A percentile compares a stretch with the other conserved stretches of the same genome.
Evolutionary conservation across 2,329 filamentous ascomycete genomes (phyloP).

Genomic region (Pseudopithomyces chartarum): DNA sequence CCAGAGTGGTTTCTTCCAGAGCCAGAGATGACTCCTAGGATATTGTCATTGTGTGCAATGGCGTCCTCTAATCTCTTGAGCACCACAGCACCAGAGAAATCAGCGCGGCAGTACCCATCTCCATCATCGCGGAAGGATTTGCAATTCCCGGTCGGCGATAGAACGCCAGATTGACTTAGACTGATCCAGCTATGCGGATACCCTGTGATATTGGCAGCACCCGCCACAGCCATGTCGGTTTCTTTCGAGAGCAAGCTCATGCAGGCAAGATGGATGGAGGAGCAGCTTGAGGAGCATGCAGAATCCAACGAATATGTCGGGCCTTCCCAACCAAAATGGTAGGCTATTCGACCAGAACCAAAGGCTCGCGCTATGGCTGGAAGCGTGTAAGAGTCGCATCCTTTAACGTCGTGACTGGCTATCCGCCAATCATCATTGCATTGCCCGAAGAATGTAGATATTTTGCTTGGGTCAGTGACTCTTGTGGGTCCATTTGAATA

Average conservation of each 20-base stretch:
- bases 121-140: slow-evolving; percentile 33
- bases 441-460: slow-evolving; percentile 37
- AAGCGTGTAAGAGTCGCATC: slow-evolving; percentile 51
- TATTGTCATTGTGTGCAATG: slow-evolving; percentile 42
- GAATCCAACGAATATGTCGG: slow-evolving; percentile 48
- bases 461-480: not conserved
- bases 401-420: not conserved
- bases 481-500: not conserved
- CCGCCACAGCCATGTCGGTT: slow-evolving; percentile 14
- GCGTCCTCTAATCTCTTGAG: slow-evolving; percentile 40
- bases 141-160: slow-evolving; percentile 21
- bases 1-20: slow-evolving; percentile 49
- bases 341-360: slow-evolving; percentile 48
- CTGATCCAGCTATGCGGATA: slow-evolving; percentile 50
- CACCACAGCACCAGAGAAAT: slow-evolving; percentile 30
- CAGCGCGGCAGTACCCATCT: slow-evolving; percentile 40
- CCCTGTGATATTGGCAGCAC: slow-evolving; percentile 17
- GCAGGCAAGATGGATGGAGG: slow-evolving; percentile 25
- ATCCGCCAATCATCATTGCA: slow-evolving; percentile 29
- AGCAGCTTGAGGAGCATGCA: slow-evolving; percentile 36
- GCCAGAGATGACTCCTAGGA: slow-evolving; percentile 31
- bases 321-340: slow-evolving; percentile 34
- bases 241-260: slow-evolving; percentile 31
- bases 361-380: slow-evolving; percentile 58
- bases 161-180: slow-evolving; percentile 16